Base-by-base conservation (phyloP, 108 stramenopile species). In the Pseudonitzschia delicatissima region DNA sequence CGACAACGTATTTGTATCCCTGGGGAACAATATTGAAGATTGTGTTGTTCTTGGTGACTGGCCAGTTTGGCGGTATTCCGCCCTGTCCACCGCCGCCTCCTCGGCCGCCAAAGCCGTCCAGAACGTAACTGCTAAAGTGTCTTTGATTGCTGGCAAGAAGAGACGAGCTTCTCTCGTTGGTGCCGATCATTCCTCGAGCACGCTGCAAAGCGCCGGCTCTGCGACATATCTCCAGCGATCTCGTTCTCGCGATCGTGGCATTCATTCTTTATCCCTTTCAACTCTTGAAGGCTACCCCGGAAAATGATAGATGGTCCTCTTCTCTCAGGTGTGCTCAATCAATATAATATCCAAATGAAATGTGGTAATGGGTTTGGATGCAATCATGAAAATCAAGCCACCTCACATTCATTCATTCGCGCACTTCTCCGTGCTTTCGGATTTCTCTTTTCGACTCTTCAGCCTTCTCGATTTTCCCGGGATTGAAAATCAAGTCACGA, bases 11-110 rank as follows among this genome's bases (percentile, higher is more conserved):
- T n/a, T 81, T 75, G 66, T 93, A 72, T 23, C 93, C 96, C 65
- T 96, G 92, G 3, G 96, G 96, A 18, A 93, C 92, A 57, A 96
- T 92, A 73, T 96, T 96, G 62, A 96, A 86, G 60, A 95, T 79
- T 23, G 93, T 95, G 77, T 96, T 96, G 55, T 86, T 21, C 64
- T 85, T 82, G 18, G 82, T 85, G 15, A 91, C 66, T 33, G 96
- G 96, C 96, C 96, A 96, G 8, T 79, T 69, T 65, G 67, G 45
- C 13, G 70, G 15, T 25, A 53, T 67, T 25, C 78, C 76, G 37
- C 64, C 62, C 36, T 63, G 60, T 5, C 37, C 49, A 20, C 66
- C 51, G n/a, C 62, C 20, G 44, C 69, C 45, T 4, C 35, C 25
- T 4, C 47, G 20, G 1, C 72, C 72, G 1, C 72, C 72, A 39